phyloP scores from a whole-genome alignment of 1,139 yeast genomes.

The Yamadazyma oceani region DNA sequence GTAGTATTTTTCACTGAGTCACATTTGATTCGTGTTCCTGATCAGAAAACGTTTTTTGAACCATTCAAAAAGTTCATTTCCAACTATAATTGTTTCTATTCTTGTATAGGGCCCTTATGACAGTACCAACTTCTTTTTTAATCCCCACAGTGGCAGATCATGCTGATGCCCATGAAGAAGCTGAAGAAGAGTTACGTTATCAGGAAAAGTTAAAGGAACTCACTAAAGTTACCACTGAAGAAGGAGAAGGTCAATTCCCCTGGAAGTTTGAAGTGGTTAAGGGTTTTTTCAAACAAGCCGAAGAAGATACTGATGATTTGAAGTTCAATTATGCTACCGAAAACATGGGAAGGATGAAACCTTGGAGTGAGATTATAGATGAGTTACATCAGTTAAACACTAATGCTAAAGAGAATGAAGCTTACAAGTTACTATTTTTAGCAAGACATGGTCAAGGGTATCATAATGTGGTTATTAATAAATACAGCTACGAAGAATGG shows the following conservation, averaged over 20 bases:
- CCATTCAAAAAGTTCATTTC: too few species aligned
- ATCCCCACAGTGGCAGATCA: slow-evolving; percentile 36
- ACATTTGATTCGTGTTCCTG: too few species aligned
- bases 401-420: slow-evolving; percentile 32
- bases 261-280: slow-evolving; percentile 52
- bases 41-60: too few species aligned
- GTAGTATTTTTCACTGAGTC: too few species aligned
- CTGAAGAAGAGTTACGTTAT: slow-evolving; percentile 11
- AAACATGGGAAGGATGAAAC: slow-evolving; percentile 47
- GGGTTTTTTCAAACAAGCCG: slow-evolving; percentile 58
- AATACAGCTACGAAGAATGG: slow-evolving; percentile 64
- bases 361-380: slow-evolving; percentile 46
- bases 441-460: slow-evolving; percentile 83
- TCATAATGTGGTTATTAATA: slow-evolving; percentile 60
- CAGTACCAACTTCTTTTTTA: slow-evolving; percentile 22
- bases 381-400: slow-evolving; percentile 41
- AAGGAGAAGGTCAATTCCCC: slow-evolving; percentile 5
- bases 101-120: too few species aligned
- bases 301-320: slow-evolving; percentile 46
- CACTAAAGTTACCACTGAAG: slow-evolving; percentile 1
- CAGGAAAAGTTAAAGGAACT: slow-evolving; percentile 9
- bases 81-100: too few species aligned
- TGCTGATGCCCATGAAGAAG: slow-evolving; percentile 35
- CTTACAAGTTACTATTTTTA: slow-evolving; percentile 57
- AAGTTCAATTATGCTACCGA: slow-evolving; percentile 47